Evolutionary conservation across 2,329 filamentous ascomycete species (phyloP).

Genomic region (Sporothrix sp.): DNA sequence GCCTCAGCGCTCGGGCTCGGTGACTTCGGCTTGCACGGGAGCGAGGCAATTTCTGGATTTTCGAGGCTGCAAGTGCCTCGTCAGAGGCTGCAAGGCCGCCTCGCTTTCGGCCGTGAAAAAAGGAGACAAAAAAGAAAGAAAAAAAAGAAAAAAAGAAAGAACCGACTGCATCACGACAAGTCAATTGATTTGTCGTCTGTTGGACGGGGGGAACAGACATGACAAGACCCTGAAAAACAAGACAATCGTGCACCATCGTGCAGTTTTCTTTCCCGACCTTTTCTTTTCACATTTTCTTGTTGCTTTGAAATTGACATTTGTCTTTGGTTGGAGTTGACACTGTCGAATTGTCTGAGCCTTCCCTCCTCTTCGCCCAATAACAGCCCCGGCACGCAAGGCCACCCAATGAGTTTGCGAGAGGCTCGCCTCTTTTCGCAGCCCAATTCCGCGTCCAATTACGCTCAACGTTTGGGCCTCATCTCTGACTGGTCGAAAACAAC

Average conservation of each 20-base stretch:
- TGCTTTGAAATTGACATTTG: background rate
- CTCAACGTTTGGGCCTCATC: background rate
- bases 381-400: background rate
- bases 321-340: background rate
- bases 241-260: background rate
- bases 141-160: background rate
- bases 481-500: background rate
- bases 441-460: background rate
- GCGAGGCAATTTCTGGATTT: background rate
- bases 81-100: background rate
- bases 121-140: no score
- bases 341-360: constrained; percentile 2
- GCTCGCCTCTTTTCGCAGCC: background rate
- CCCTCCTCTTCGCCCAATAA: constrained; percentile 2
- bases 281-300: no score
- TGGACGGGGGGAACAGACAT: no score
- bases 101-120: background rate
- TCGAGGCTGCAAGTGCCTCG: background rate
- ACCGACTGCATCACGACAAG: no score
- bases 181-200: no score
- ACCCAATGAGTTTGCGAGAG: background rate
- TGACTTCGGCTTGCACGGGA: background rate
- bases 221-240: no score
- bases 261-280: background rate
- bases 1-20: background rate